Evolutionary conservation across 176 grass and related monocot genomes (phyloP), one percentile per base, ranked within the genome.

Genomic region (Otatea glauca): DNA sequence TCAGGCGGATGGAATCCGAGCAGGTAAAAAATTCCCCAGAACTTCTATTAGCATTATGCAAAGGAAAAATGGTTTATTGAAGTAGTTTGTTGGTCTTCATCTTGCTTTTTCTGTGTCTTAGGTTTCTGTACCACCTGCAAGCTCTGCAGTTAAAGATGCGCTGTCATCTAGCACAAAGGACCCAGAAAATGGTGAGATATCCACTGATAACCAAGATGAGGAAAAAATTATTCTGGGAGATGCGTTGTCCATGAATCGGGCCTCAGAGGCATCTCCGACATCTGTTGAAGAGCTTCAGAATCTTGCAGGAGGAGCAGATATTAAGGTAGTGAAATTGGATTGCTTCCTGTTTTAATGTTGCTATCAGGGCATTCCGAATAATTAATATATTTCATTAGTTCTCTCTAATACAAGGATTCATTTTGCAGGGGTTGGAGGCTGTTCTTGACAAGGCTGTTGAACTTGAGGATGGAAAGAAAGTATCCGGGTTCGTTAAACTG

Each of bases 381-480:
- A 49, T 43, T 42, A 2, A 38, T 72, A 20, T 54, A 47, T 91
- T 88, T 45, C 24, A 15, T 84, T 90, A 68, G 6, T 68, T 60
- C 27, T 25, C 3, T 91, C 47, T 93, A 75, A 93, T 77, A 44
- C 5, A 7, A 79, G 11, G 16, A 74, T 76, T 72, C 74, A 29
- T 86, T 92, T 79, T 88, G 17, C 78, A 99, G 97, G 97, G 97
- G 71, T 56, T 99, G 84, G 97, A 99, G 78, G 97, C 97, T 86
- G 97, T 94, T 89, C 93, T 99, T 72, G 97, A 99, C 81, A 94
- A 99, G 81, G 97, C 92, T 70, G 88, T 99, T 85, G 93, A 96
- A 87, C 86, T 99, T 82, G 97, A 96, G 84, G 86, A 99, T 92
- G 93, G 93, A 23, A 99, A 96, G 81, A 99, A 99, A 93, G 85